Conservation (phyloP, 176 grass and related monocot genomes). For the Elymus sibiricus region DNA sequence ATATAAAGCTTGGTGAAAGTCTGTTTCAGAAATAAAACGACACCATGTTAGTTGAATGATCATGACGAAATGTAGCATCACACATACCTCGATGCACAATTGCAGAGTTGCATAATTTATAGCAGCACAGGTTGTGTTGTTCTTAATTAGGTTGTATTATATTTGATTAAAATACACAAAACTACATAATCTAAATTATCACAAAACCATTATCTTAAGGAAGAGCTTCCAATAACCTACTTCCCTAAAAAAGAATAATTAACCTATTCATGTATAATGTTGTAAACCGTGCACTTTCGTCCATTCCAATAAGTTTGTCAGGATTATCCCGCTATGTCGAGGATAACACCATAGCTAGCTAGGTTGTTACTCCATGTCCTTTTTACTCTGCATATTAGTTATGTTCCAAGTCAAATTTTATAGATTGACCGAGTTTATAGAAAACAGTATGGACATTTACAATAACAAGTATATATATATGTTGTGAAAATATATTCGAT, state of each 20-base stretch:
- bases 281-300: not conserved
- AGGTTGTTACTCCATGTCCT: too few species aligned
- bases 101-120: not conserved
- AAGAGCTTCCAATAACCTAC: not conserved
- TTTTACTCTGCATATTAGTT: too few species aligned
- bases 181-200: not conserved
- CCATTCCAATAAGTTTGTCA: not conserved
- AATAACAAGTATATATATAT: too few species aligned
- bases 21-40: not conserved
- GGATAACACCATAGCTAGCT: too few species aligned
- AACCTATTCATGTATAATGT: not conserved
- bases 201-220: not conserved
- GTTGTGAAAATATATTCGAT: too few species aligned
- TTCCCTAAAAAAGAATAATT: not conserved
- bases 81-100: not conserved
- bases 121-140: not conserved
- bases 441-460: too few species aligned
- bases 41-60: not conserved
- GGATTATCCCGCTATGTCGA: not conserved
- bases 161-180: not conserved
- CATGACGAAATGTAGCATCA: not conserved
- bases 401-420: too few species aligned
- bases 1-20: too few species aligned
- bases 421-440: too few species aligned
- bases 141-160: not conserved